A percentile compares a stretch with the other conserved stretches of the same genome.
These are phyloP conservation scores for Phytopythium ostracodes DNA, from an alignment of 352 stramenopile genomes.

Conservation along the genomic window DNA sequence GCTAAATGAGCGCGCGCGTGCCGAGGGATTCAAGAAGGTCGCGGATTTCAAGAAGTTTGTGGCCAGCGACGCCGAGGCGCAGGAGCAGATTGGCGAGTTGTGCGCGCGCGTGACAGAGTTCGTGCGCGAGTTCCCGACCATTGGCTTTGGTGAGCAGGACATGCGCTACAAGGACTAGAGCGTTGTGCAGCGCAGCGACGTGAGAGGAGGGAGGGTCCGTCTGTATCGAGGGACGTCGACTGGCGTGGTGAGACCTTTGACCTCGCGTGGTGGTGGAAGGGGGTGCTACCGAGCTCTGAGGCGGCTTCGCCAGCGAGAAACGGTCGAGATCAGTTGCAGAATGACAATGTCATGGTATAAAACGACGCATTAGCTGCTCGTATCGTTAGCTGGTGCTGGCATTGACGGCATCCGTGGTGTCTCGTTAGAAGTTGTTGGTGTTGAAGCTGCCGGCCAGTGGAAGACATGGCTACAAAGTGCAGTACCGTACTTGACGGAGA, in stretches of 20 bases:
- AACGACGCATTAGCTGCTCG: too few species aligned
- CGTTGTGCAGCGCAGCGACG: not conserved
- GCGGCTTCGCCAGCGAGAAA: not conserved
- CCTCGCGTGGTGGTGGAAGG: not conserved
- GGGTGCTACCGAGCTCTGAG: not conserved
- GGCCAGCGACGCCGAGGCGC: slow-evolving; percentile 34
- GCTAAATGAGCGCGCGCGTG: slow-evolving; percentile 86
- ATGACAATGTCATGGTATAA: not conserved
- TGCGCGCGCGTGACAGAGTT: slow-evolving; percentile 91
- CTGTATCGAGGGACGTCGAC: not conserved
- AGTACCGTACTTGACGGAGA: not conserved
- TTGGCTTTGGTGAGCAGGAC: slow-evolving; percentile 94
- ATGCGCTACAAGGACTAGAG: slow-evolving; percentile 87
- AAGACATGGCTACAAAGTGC: not conserved
- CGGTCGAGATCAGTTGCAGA: not conserved
- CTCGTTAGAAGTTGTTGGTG: too few species aligned
- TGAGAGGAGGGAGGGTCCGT: not conserved
- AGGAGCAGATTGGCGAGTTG: slow-evolving; percentile 70
- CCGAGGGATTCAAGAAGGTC: slow-evolving; percentile 95
- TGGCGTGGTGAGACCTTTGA: not conserved
- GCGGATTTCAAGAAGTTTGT: slow-evolving; percentile 86
- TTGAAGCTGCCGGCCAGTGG: too few species aligned
- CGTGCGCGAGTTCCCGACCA: slow-evolving; percentile 93
- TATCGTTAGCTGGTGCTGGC: not conserved
- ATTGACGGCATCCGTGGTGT: too few species aligned